These are phyloP conservation scores for Linnemannia zychae DNA, from an alignment of 192 early-diverging fungal genomes.

Conservation along the genomic window DNA sequence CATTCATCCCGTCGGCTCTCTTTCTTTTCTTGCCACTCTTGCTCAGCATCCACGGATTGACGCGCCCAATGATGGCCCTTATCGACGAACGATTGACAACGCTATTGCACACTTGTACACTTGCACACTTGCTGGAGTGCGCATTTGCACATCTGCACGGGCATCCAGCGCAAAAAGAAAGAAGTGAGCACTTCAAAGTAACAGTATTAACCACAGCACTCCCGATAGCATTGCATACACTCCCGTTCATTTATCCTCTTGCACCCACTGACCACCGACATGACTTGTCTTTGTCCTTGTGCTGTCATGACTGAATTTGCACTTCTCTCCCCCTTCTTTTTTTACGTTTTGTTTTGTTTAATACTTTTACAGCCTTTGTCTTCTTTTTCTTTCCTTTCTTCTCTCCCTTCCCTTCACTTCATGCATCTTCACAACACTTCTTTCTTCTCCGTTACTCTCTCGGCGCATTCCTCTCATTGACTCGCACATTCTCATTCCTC, in stretches of 20 bases:
- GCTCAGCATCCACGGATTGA: not conserved
- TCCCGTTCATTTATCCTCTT: not conserved
- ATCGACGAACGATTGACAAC: not conserved
- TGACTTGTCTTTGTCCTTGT: not conserved
- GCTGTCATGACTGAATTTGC: not conserved
- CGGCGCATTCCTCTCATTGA: not conserved
- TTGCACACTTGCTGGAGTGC: no score
- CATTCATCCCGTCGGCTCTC: not conserved
- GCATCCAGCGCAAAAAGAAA: not conserved
- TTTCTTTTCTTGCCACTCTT: not conserved
- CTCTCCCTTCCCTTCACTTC: not conserved
- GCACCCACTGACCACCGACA: constrained; percentile 1
- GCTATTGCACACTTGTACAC: not conserved
- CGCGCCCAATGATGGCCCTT: not conserved
- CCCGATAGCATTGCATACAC: no score
- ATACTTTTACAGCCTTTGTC: not conserved
- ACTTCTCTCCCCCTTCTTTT: not conserved
- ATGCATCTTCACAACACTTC: not conserved
- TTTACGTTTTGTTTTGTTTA: not conserved
- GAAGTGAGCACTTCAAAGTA: not conserved
- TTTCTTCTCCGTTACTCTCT: not conserved
- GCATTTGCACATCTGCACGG: not conserved
- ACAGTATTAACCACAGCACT: not conserved
- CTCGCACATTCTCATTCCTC: not conserved
- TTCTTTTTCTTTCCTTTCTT: not conserved